Evolutionary conservation across 75 land plant species (phyloP).

Genomic region (Selaginella tamariscina): DNA sequence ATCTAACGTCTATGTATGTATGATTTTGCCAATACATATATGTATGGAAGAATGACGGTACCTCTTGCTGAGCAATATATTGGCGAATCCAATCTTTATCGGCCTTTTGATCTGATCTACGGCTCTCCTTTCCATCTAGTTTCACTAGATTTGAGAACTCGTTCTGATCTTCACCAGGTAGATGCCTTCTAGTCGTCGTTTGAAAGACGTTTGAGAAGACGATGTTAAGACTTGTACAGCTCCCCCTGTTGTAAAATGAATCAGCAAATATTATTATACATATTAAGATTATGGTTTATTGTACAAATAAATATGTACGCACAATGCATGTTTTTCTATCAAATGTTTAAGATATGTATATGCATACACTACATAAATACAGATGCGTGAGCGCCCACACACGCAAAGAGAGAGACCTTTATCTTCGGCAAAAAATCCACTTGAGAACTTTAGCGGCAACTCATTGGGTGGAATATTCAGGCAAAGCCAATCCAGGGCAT

Average conservation of each 20-base stretch:
- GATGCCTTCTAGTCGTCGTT: conserved; percentile 18
- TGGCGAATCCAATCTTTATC: conserved; percentile 59
- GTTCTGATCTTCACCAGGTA: conserved; percentile 15
- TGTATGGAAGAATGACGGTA: no score
- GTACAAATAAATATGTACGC: no score
- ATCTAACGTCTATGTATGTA: no score
- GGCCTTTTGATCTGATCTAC: background rate
- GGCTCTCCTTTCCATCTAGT: conserved; percentile 4
- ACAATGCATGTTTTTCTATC: no score
- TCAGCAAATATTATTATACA: no score
- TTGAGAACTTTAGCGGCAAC: conserved; percentile 74
- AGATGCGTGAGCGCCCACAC: no score
- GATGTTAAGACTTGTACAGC: conserved; percentile 45
- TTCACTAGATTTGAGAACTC: conserved; percentile 16
- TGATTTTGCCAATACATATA: no score
- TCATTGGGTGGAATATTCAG: conserved; percentile 67
- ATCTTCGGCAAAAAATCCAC: background rate
- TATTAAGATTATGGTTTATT: no score
- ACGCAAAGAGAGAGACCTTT: background rate
- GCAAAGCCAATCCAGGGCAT: conserved; percentile 89
- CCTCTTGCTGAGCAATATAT: conserved; percentile 68
- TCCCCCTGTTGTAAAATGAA: conserved; percentile 22
- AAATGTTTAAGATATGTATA: no score
- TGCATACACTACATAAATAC: no score
- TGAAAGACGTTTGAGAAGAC: conserved; percentile 58